Evolutionary conservation across 768 basidiomycete genomes (phyloP).

Genomic region (Rhodotorula paludigena): DNA sequence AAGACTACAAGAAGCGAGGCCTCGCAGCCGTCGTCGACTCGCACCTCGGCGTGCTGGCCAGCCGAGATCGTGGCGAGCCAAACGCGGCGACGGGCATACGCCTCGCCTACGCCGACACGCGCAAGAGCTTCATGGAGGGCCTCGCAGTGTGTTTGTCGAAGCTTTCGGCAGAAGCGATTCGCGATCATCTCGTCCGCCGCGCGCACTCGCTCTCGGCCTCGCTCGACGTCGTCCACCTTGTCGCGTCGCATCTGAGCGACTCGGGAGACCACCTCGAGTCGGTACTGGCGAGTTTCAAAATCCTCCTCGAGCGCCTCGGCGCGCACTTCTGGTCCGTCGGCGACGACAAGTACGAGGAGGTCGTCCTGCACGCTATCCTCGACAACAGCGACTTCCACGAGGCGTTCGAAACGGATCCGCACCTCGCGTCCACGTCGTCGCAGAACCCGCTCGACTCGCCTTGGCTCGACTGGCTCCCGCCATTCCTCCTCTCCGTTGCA

Average conservation of each 20-base stretch:
- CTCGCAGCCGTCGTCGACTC: constrained; percentile 49
- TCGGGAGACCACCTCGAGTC: constrained; percentile 15
- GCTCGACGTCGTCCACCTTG: constrained; percentile 30
- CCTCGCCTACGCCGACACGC: constrained; percentile 21
- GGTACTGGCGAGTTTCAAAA: constrained; percentile 22
- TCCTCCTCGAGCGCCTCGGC: constrained; percentile 42
- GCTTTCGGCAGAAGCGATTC: constrained; percentile 26
- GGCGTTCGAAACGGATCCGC: constrained; percentile 38
- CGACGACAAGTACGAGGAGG: constrained; percentile 65
- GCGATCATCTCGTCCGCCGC: constrained; percentile 11
- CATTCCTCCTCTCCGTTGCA: constrained; percentile 58
- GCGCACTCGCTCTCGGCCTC: not conserved
- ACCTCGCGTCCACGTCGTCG: constrained; percentile 31
- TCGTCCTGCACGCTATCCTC: constrained; percentile 75
- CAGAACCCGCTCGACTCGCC: constrained; percentile 54
- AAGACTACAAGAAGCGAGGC: constrained; percentile 54
- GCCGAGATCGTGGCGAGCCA: constrained; percentile 45
- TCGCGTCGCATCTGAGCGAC: constrained; percentile 32
- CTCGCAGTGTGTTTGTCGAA: constrained; percentile 13
- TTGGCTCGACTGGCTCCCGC: constrained; percentile 63
- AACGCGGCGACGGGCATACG: constrained; percentile 16
- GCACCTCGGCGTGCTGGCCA: constrained; percentile 52
- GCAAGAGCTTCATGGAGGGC: constrained; percentile 24
- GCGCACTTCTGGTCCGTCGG: constrained; percentile 65
- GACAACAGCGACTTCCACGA: constrained; percentile 56